Evolutionary conservation across 768 basidiomycete genomes (phyloP).

Genomic region (Naematelia aurantialba): DNA sequence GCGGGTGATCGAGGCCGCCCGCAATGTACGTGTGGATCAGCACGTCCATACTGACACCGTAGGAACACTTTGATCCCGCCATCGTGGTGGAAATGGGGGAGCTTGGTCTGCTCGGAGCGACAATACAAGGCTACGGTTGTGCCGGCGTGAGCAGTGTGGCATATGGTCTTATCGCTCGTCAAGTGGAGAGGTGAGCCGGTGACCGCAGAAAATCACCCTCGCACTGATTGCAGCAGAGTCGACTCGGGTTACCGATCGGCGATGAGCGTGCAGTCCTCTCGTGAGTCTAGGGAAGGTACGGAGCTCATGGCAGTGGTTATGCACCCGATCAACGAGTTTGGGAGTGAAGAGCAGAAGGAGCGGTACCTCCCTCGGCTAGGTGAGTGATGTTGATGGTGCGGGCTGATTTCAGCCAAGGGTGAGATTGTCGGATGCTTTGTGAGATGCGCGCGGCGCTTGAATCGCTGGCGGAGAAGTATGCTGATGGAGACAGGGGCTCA

Average conservation of each 20-base stretch:
- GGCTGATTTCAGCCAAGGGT: conserved; percentile 61
- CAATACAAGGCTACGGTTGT: conserved; percentile 88
- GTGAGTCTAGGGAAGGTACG: conserved; percentile 15
- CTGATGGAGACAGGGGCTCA: conserved; percentile 68
- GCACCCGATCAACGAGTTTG: conserved; percentile 72
- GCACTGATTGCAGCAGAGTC: conserved; percentile 56
- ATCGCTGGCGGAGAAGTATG: background rate
- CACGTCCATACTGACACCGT: background rate
- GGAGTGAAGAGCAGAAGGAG: conserved; percentile 82
- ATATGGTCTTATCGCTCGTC: conserved; percentile 88
- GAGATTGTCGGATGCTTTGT: conserved; percentile 91
- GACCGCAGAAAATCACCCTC: too few relatives aligned
- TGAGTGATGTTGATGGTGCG: conserved; percentile 40
- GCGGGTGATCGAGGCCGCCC: conserved; percentile 81
- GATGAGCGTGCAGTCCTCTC: conserved; percentile 86
- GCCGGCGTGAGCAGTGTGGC: conserved; percentile 87
- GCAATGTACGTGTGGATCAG: conserved; percentile 63
- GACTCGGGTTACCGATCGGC: conserved; percentile 96
- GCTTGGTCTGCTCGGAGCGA: conserved; percentile 83
- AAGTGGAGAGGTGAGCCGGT: conserved; percentile 71
- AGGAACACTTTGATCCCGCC: conserved; percentile 67
- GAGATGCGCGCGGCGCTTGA: conserved; percentile 46
- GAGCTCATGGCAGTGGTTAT: conserved; percentile 63
- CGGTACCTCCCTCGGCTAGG: conserved; percentile 82
- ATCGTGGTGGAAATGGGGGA: conserved; percentile 88